Percentiles rank a stretch among this genome's conserved stretches.
phyloP scores from a whole-genome alignment of 345 rosid genomes.

The Citrus sp. region DNA sequence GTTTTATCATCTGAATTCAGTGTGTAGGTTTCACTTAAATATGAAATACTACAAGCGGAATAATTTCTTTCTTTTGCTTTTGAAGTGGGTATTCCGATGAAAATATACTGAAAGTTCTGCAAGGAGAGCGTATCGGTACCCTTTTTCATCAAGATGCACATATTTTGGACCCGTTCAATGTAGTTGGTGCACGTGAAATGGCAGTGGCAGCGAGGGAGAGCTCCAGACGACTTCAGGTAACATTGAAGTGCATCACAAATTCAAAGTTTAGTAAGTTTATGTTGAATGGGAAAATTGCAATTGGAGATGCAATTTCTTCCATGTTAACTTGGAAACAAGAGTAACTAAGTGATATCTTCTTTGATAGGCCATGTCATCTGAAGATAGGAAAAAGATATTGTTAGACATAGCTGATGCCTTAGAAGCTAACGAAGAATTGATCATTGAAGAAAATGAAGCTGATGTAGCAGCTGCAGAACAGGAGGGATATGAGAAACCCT shows the following conservation, averaged over 20 bases:
- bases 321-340: background rate
- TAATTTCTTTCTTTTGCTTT: conserved; percentile 22
- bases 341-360: conserved; percentile 17
- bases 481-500: conserved; percentile 72
- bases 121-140: conserved; percentile 85
- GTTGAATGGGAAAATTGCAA: conserved; percentile 7
- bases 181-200: conserved; percentile 69
- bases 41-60: background rate
- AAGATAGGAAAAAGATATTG: conserved; percentile 71
- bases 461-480: conserved; percentile 77
- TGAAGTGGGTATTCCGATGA: conserved; percentile 74
- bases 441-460: conserved; percentile 67
- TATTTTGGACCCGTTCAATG: conserved; percentile 56
- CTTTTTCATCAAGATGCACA: conserved; percentile 93
- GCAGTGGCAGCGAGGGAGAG: conserved; percentile 94
- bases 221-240: conserved; percentile 90
- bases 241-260: background rate
- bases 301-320: background rate
- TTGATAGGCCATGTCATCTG: conserved; percentile 62
- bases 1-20: background rate
- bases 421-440: conserved; percentile 67
- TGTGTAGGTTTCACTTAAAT: background rate
- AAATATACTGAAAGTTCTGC: conserved; percentile 76
- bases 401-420: conserved; percentile 79
- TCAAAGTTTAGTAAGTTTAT: conserved; percentile 5